Conservation (phyloP, 225 moss, liverwort and hornwort species). For the Lunularia cruciata region DNA sequence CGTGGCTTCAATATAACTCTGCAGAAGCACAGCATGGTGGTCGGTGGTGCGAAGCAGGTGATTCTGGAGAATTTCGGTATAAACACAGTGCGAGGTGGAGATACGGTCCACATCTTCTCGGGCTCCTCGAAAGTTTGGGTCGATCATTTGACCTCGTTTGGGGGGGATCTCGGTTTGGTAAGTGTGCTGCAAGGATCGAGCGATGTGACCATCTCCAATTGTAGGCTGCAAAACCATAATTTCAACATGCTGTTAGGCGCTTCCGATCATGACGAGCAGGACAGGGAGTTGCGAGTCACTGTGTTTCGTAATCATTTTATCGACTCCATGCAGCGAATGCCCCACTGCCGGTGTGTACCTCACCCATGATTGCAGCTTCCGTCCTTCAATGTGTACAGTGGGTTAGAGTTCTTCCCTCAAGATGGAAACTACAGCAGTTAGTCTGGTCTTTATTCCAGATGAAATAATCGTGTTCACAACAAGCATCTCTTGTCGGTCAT, state of each 20-base stretch:
- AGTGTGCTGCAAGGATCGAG: conserved; percentile 90
- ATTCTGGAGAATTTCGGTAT: conserved; percentile 88
- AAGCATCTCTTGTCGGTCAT: background rate
- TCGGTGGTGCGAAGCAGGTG: conserved; percentile 40
- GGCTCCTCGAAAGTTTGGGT: conserved; percentile 69
- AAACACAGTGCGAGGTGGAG: conserved; percentile 61
- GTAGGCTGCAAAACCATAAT: conserved; percentile 67
- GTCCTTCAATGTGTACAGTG: too few relatives aligned
- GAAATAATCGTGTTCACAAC: too few relatives aligned
- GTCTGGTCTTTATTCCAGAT: too few relatives aligned
- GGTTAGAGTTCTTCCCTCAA: too few relatives aligned
- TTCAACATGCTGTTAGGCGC: conserved; percentile 97
- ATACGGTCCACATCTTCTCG: conserved; percentile 76
- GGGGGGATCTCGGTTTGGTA: conserved; percentile 74
- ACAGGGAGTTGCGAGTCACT: conserved; percentile 63
- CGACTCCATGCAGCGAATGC: conserved; percentile 98
- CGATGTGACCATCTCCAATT: conserved; percentile 85
- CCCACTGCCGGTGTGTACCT: conserved; percentile 78
- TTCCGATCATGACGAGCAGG: conserved; percentile 67
- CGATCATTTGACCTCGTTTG: conserved; percentile 74
- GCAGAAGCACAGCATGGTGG: conserved; percentile 42
- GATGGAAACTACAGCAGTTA: too few relatives aligned
- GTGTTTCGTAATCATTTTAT: conserved; percentile 84
- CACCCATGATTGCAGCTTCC: too few relatives aligned
- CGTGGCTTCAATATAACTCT: conserved; percentile 63